Evolutionary conservation across 169 alveolate genomes (phyloP), one percentile per base, ranked within the genome.

Genomic region (Hammondia hammondi): DNA sequence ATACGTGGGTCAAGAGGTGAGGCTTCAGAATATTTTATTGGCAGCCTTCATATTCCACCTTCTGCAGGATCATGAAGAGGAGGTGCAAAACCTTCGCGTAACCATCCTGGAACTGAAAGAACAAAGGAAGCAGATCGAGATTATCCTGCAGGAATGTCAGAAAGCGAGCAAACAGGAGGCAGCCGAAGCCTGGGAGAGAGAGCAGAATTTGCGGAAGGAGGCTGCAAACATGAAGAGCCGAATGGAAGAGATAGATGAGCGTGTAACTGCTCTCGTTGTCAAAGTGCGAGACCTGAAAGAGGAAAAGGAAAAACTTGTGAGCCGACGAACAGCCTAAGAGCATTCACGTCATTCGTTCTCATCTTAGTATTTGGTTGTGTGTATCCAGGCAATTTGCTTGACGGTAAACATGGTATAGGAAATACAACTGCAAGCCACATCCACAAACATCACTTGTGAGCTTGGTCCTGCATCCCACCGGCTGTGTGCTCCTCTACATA

Each of bases 171-270:
- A 82, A 21, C 57, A 19, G 35, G 90, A 82, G 70, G 70, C 43
- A 12, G 57, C 90, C 72, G 90, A 82, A 21, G 90, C 90, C 37
- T 82, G 57, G 71, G 90, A 82, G 90, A 14, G 70, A n/a, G 90
- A 82, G 35, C 32, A 35, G 29, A 39, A 39, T 21, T 29, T 82
- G 90, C 57, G 70, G 90, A 82, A 82, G 37, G 90, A 82, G 7
- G 35, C 70, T 21, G 57, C 32, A 10, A 82, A 45, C 21, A 35
- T 39, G 90, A 82, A 45, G 43, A 39, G 37, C n/a, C 35, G 90
- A 0, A 82, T 82, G 70, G 90, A 82, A 9, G 90, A 82, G 57
- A 32, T 29, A 1, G 70, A 27, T 32, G 71, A 82, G 72, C 57
- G 70, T 17, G 24, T 4, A 21, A 45, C 32, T 43, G 1, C 90